Conservation (phyloP, 169 alveolate genomes). For the Eimeria acervulina region DNA sequence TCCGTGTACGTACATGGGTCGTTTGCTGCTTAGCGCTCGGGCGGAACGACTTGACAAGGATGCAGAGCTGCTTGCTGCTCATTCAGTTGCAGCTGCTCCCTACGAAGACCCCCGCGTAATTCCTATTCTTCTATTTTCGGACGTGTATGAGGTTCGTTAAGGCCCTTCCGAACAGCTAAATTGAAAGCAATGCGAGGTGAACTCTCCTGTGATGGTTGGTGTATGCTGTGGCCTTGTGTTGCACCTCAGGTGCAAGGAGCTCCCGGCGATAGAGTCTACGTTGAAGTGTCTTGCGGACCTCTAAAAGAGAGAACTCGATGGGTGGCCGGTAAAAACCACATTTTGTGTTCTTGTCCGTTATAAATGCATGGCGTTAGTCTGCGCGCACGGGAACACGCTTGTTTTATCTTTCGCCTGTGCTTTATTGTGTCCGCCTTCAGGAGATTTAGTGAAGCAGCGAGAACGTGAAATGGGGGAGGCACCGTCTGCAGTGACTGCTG, state of each 20-base stretch:
- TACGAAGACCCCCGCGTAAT: slow-evolving; percentile 91
- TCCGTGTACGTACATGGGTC: slow-evolving; percentile 91
- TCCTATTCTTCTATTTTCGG: slow-evolving; percentile 91
- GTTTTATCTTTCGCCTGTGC: not conserved
- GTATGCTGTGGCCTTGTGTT: not conserved
- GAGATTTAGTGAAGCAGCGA: slow-evolving; percentile 59
- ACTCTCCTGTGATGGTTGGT: not conserved
- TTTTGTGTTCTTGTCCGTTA: not conserved
- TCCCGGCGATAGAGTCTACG: slow-evolving; percentile 86
- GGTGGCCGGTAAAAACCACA: slow-evolving; percentile 79
- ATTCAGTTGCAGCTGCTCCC: slow-evolving; percentile 91
- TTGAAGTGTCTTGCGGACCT: slow-evolving; percentile 93
- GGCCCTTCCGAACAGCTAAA: not conserved
- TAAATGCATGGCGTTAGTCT: not conserved
- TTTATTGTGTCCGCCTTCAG: not conserved
- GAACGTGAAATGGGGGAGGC: slow-evolving; percentile 82
- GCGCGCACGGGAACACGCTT: not conserved
- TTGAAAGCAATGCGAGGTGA: not conserved
- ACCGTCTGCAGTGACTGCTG: slow-evolving; percentile 69
- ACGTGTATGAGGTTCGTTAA: slow-evolving; percentile 90
- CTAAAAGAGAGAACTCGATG: slow-evolving; percentile 89
- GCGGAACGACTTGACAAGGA: slow-evolving; percentile 91
- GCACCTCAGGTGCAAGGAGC: slow-evolving; percentile 79
- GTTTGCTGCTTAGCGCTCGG: slow-evolving; percentile 93
- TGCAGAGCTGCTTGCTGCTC: slow-evolving; percentile 93